phyloP scores from a whole-genome alignment of 192 early-diverging fungal genomes.

The Lunasporangiospora selenospora region DNA sequence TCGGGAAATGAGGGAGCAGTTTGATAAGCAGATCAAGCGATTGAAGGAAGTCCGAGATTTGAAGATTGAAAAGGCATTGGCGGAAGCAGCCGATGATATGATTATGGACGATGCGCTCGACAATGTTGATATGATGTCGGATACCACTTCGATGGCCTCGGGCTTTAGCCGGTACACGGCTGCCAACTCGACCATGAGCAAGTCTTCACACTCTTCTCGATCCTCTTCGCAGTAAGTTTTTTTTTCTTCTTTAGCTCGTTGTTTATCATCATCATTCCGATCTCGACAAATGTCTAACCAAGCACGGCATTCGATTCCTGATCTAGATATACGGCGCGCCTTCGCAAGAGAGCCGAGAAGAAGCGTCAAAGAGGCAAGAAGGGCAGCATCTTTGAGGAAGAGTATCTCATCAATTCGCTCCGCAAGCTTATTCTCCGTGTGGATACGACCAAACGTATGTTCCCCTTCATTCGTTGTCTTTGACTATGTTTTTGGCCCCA shows the following conservation, averaged over 20 bases:
- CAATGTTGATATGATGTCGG: slow-evolving; percentile 93
- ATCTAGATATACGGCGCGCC: slow-evolving; percentile 71
- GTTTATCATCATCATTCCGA: slow-evolving; percentile 8
- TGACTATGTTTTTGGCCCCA: background rate
- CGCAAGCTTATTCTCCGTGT: slow-evolving; percentile 63
- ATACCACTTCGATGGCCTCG: slow-evolving; percentile 94
- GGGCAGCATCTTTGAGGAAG: slow-evolving; percentile 90
- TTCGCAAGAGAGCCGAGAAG: slow-evolving; percentile 72
- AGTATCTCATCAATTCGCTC: slow-evolving; percentile 82
- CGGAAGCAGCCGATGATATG: slow-evolving; percentile 48
- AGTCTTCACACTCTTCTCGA: slow-evolving; percentile 53
- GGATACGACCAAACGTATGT: slow-evolving; percentile 62
- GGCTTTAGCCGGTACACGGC: slow-evolving; percentile 81
- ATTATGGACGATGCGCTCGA: slow-evolving; percentile 70
- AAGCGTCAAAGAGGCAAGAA: slow-evolving; percentile 88
- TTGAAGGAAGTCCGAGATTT: slow-evolving; percentile 64
- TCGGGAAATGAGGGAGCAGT: slow-evolving; percentile 65
- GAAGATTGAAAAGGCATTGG: slow-evolving; percentile 51
- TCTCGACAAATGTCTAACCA: no score
- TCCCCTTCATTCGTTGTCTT: background rate
- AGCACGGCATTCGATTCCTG: background rate
- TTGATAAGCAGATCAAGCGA: slow-evolving; percentile 65
- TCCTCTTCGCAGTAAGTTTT: slow-evolving; percentile 39
- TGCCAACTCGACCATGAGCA: slow-evolving; percentile 65
- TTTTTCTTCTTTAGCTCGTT: background rate